These are phyloP conservation scores for Epichloe sylvatica DNA, from an alignment of 2,329 filamentous ascomycete species.

Conservation along the genomic window DNA sequence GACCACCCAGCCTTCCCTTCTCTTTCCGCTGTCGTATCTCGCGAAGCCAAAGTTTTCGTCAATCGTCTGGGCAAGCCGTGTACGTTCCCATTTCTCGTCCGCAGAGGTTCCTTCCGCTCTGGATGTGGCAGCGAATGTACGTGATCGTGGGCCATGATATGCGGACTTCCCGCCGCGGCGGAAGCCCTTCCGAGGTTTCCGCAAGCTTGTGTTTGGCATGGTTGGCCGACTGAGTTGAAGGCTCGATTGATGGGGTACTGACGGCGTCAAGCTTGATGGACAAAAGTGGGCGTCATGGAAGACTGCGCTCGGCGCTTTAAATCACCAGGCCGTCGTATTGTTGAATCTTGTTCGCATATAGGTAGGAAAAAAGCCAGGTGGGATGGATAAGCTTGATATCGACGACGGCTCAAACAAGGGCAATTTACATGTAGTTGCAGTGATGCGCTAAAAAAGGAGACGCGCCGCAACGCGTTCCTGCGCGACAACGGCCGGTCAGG, in stretches of 20 bases:
- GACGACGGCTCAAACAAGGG: not conserved
- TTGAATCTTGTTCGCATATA: not conserved
- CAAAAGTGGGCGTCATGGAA: slow-evolving; percentile 9
- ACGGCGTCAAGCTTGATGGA: slow-evolving; percentile 8
- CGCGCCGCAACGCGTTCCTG: slow-evolving; percentile 19
- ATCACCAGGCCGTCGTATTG: not conserved
- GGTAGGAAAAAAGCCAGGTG: not conserved
- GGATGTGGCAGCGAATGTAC: slow-evolving; percentile 67
- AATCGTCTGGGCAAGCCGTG: slow-evolving; percentile 69
- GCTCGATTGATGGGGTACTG: slow-evolving; percentile 9
- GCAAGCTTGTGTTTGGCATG: slow-evolving; percentile 48
- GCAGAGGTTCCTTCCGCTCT: slow-evolving; percentile 75
- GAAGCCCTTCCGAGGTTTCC: slow-evolving; percentile 50
- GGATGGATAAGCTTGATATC: not conserved
- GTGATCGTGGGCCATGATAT: slow-evolving; percentile 55
- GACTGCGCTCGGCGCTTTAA: not conserved
- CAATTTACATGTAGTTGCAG: not conserved
- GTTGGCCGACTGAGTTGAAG: not conserved
- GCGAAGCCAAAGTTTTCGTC: slow-evolving; percentile 92
- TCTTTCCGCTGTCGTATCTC: slow-evolving; percentile 76
- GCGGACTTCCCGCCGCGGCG: slow-evolving; percentile 54
- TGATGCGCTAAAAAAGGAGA: slow-evolving; percentile 13
- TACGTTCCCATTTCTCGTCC: slow-evolving; percentile 84
- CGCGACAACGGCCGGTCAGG: slow-evolving; percentile 15
- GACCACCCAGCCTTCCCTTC: slow-evolving; percentile 77